phyloP scores from a whole-genome alignment of 192 early-diverging fungal genomes.

The Funneliformis mosseae region DNA sequence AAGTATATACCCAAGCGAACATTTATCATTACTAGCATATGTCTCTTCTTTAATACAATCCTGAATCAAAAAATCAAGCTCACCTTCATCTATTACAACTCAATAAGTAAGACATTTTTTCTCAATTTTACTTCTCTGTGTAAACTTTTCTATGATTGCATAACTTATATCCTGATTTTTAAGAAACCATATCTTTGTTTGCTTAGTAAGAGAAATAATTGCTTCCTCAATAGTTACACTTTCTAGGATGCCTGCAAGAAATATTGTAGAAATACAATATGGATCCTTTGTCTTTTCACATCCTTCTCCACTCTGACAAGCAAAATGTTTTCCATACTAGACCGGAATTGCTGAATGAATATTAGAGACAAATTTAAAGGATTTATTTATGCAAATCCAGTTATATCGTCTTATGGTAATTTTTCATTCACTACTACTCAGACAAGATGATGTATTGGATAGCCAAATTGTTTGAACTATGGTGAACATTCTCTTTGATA shows the following conservation, averaged over 20 bases:
- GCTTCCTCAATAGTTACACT: conserved; percentile 24
- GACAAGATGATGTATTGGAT: conserved; percentile 23
- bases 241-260: conserved; percentile 1
- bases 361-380: conserved; percentile 2
- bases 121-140: neutral
- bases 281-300: conserved; percentile 2
- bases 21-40: conserved; percentile 20
- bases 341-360: conserved; percentile 11
- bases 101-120: neutral
- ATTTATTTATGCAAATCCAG: conserved; percentile 1
- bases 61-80: no score
- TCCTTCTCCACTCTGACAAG: neutral
- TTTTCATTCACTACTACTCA: neutral
- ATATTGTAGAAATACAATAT: conserved; percentile 20
- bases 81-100: conserved; percentile 27
- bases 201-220: conserved; percentile 22
- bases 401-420: conserved; percentile 17
- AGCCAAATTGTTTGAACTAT: neutral
- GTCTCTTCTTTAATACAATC: neutral
- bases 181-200: conserved; percentile 18
- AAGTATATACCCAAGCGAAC: conserved; percentile 1
- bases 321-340: conserved; percentile 20
- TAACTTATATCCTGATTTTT: conserved; percentile 24
- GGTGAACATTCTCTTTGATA: no score
- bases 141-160: conserved; percentile 24